Percentiles rank a stretch among this genome's conserved stretches.
These are phyloP conservation scores for Cercophora newfieldiana DNA, from an alignment of 495 filamentous ascomycete genomes.

Conservation along the genomic window DNA sequence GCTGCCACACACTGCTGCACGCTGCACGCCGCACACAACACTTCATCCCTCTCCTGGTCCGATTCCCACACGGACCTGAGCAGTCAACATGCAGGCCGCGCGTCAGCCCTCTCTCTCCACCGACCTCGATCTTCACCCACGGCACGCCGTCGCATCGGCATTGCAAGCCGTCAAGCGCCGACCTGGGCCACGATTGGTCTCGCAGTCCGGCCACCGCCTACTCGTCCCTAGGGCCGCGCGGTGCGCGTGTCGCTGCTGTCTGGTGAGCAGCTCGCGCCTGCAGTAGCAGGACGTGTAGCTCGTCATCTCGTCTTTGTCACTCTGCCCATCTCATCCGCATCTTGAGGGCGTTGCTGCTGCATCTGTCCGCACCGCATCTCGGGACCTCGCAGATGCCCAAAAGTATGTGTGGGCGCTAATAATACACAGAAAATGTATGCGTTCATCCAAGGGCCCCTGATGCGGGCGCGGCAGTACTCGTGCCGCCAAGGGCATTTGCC, in stretches of 20 bases:
- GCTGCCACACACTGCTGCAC: not conserved
- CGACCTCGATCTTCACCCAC: not conserved
- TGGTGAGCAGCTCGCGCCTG: too few species aligned
- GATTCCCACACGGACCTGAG: constrained; percentile 2
- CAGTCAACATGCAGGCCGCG: constrained; percentile 26
- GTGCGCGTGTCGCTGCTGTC: not conserved
- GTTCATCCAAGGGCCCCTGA: not conserved
- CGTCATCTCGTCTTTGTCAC: constrained; percentile 5
- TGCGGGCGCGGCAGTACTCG: not conserved
- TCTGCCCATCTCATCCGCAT: not conserved
- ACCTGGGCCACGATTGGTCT: constrained; percentile 11
- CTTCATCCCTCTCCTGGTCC: not conserved
- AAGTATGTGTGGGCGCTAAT: not conserved
- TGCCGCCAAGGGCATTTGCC: too few species aligned
- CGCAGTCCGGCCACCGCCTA: constrained; percentile 10
- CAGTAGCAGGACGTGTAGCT: not conserved
- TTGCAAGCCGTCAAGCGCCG: constrained; percentile 5
- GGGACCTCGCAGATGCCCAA: not conserved
- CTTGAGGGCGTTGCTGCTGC: too few species aligned
- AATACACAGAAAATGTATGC: not conserved
- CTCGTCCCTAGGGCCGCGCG: constrained; percentile 7
- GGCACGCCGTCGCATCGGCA: constrained; percentile 16
- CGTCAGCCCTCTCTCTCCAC: constrained; percentile 13
- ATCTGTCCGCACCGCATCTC: not conserved
- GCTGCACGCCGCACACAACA: not conserved